Percentiles rank a stretch among this genome's conserved stretches.
phyloP scores from a whole-genome alignment of 768 basidiomycete genomes.

The Jaapia argillacea region DNA sequence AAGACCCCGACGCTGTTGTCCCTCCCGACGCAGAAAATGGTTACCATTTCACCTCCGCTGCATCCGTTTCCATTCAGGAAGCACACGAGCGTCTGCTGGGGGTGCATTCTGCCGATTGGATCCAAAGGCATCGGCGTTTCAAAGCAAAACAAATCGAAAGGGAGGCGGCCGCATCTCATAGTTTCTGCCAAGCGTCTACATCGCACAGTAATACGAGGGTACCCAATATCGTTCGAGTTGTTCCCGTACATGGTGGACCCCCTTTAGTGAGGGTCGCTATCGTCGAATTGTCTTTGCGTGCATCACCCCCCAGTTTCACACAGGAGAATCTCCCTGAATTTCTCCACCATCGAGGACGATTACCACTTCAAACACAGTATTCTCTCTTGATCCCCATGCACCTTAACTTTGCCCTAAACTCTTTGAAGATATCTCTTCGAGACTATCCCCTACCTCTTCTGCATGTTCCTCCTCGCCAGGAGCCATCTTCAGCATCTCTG shows the following conservation, averaged over 20 bases:
- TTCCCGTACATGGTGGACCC: constrained; percentile 26
- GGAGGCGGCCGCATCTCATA: constrained; percentile 5
- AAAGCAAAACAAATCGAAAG: constrained; percentile 27
- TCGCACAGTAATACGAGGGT: constrained; percentile 12
- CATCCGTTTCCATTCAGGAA: constrained; percentile 61
- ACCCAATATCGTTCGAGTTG: constrained; percentile 34
- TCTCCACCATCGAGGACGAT: constrained; percentile 57
- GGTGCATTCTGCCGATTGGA: constrained; percentile 71
- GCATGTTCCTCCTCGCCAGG: constrained; percentile 47
- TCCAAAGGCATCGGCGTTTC: constrained; percentile 28
- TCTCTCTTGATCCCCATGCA: constrained; percentile 80
- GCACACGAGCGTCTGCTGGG: constrained; percentile 60
- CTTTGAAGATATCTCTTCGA: constrained; percentile 56
- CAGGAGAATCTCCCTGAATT: constrained; percentile 46
- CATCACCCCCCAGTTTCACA: constrained; percentile 54
- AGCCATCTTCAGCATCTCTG: constrained; percentile 33
- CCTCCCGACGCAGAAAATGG: constrained; percentile 28
- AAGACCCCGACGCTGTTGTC: constrained; percentile 16
- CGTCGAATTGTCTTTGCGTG: constrained; percentile 42
- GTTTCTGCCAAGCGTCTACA: neutral
- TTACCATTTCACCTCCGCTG: constrained; percentile 53
- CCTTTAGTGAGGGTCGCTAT: constrained; percentile 67
- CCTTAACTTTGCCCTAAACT: constrained; percentile 53
- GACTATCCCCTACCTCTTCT: constrained; percentile 87
- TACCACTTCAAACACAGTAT: constrained; percentile 64